These are phyloP conservation scores for Talaromyces wortmannii DNA, from an alignment of 495 filamentous ascomycete genomes.

Conservation along the genomic window DNA sequence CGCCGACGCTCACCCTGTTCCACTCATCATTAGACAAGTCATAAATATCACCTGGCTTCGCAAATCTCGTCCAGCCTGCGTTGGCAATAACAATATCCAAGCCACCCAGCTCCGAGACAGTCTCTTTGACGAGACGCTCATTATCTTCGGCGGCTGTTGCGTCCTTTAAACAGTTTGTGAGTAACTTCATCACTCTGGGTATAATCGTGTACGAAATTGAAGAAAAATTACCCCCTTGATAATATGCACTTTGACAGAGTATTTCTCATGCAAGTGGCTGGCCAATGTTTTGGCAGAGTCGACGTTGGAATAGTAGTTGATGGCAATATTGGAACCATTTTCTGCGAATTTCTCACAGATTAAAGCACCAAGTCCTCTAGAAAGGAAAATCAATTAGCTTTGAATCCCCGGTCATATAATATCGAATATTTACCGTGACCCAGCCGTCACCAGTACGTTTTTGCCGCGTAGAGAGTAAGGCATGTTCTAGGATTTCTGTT, in stretches of 20 bases:
- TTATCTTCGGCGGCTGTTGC: background rate
- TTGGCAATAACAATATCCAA: slow-evolving; percentile 3
- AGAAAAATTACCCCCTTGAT: slow-evolving; percentile 28
- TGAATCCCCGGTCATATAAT: background rate
- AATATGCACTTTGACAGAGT: slow-evolving; percentile 28
- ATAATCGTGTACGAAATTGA: too few species aligned
- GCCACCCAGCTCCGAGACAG: background rate
- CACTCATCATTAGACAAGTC: slow-evolving; percentile 44
- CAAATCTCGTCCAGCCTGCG: slow-evolving; percentile 6
- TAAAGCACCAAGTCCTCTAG: background rate
- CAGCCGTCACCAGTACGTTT: slow-evolving; percentile 62
- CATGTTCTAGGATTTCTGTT: slow-evolving; percentile 23
- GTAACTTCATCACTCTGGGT: background rate
- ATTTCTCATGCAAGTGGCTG: slow-evolving; percentile 22
- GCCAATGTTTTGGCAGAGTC: slow-evolving; percentile 32
- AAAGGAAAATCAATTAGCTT: background rate
- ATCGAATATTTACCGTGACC: slow-evolving; percentile 45
- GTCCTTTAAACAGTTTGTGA: background rate
- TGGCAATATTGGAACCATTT: background rate
- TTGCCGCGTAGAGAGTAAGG: slow-evolving; percentile 54
- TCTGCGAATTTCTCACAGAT: slow-evolving; percentile 2
- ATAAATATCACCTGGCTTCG: slow-evolving; percentile 42
- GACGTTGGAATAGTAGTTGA: slow-evolving; percentile 11
- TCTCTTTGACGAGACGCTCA: background rate
- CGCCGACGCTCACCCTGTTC: slow-evolving; percentile 27